These are phyloP conservation scores for Cystofilobasidium ferigula DNA, from an alignment of 768 basidiomycete species.

Conservation along the genomic window DNA sequence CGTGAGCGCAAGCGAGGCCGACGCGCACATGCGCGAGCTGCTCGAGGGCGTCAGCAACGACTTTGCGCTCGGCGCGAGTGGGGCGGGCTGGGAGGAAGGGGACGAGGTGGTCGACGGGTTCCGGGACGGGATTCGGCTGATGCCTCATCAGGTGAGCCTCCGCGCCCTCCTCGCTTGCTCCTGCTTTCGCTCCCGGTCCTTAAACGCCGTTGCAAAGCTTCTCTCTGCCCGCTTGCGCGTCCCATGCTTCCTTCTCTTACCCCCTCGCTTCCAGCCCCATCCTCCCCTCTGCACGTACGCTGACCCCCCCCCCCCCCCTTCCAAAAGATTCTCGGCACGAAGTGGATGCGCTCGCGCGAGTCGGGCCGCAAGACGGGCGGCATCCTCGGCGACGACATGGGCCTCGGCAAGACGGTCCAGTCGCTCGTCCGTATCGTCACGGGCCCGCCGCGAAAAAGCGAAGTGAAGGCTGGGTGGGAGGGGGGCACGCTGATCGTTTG, in stretches of 20 bases:
- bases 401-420: constrained; percentile 61
- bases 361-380: constrained; percentile 67
- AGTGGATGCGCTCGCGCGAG: constrained; percentile 82
- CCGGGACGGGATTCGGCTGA: constrained; percentile 52
- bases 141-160: constrained; percentile 68
- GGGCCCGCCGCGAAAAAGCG: constrained; percentile 57
- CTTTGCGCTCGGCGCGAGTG: background rate
- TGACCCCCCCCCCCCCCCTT: background rate
- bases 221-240: background rate
- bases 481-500: constrained; percentile 36
- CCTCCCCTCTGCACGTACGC: background rate
- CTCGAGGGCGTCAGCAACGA: constrained; percentile 47
- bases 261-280: background rate
- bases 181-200: too few relatives aligned
- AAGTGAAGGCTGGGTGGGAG: constrained; percentile 56
- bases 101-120: constrained; percentile 71
- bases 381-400: constrained; percentile 64
- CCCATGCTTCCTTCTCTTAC: too few relatives aligned
- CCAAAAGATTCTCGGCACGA: constrained; percentile 48
- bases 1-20: constrained; percentile 48
- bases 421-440: constrained; percentile 77
- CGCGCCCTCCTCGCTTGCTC: background rate
- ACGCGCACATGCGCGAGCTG: constrained; percentile 65
- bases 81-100: constrained; percentile 41
- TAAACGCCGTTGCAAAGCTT: too few relatives aligned